Percentiles rank a stretch among this genome's conserved stretches.
Conservation (phyloP, 2,329 filamentous ascomycete species). For the Colletotrichum theobromicola region DNA sequence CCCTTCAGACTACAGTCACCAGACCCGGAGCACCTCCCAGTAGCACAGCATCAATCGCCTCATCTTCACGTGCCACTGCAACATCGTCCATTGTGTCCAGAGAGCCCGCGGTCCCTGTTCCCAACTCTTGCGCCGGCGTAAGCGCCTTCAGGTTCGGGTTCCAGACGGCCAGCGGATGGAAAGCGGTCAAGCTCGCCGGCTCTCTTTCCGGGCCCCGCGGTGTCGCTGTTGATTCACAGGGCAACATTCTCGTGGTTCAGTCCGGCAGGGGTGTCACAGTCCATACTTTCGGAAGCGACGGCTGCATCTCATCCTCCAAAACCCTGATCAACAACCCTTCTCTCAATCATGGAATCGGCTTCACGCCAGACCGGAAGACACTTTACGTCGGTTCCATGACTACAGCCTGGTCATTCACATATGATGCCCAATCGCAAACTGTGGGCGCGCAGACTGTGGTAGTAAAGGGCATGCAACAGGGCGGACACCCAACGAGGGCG, state of each 20-base stretch:
- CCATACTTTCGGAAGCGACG: slow-evolving; percentile 43
- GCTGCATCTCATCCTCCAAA: slow-evolving; percentile 42
- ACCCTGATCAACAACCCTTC: slow-evolving; percentile 37
- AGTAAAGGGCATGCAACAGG: slow-evolving; percentile 42
- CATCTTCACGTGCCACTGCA: background rate
- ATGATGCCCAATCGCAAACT: slow-evolving; percentile 54
- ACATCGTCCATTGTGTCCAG: background rate
- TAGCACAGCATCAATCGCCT: background rate
- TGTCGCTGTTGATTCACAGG: slow-evolving; percentile 38
- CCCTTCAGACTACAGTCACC: slow-evolving; percentile 8
- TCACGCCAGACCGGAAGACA: slow-evolving; percentile 43
- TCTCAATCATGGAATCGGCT: slow-evolving; percentile 44
- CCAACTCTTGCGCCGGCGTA: slow-evolving; percentile 39
- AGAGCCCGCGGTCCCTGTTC: slow-evolving; percentile 31
- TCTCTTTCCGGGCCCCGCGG: slow-evolving; percentile 39
- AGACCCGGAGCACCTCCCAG: background rate
- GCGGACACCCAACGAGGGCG: slow-evolving; percentile 43
- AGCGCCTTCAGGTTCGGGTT: slow-evolving; percentile 31
- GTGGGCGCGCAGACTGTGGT: slow-evolving; percentile 47
- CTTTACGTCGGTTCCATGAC: slow-evolving; percentile 44
- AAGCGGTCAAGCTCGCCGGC: slow-evolving; percentile 42
- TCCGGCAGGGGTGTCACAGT: slow-evolving; percentile 40
- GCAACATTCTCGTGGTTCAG: slow-evolving; percentile 43
- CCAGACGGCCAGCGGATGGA: slow-evolving; percentile 40
- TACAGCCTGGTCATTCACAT: slow-evolving; percentile 60